Evolutionary conservation across 805 yeast species (phyloP).

Genomic region (Saturnispora zaruensis): DNA sequence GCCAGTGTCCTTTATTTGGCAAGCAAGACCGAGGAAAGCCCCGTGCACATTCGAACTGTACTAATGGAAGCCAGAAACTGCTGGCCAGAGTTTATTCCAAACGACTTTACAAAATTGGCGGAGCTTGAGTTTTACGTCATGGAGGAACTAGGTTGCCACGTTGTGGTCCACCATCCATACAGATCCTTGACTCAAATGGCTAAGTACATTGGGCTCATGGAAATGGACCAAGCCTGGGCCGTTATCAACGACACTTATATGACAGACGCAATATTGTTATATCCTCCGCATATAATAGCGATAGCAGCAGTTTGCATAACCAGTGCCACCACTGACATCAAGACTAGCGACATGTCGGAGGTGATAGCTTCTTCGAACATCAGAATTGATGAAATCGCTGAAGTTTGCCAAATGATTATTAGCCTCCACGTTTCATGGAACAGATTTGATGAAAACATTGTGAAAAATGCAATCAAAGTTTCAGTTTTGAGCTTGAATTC

Average conservation of each 20-base stretch:
- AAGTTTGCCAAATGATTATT: conserved; percentile 3
- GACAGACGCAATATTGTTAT: conserved; percentile 73
- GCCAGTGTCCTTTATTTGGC: conserved; percentile 85
- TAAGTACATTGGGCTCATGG: conserved; percentile 31
- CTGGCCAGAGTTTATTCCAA: conserved; percentile 94
- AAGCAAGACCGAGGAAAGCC: conserved; percentile 91
- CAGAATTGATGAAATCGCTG: conserved; percentile 6
- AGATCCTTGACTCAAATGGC: conserved; percentile 48
- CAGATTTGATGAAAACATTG: conserved; percentile 2
- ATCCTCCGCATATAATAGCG: conserved; percentile 87
- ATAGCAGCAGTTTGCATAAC: conserved; percentile 75
- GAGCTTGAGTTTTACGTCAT: conserved; percentile 92
- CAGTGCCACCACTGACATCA: conserved; percentile 1
- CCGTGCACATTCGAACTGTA: conserved; percentile 82
- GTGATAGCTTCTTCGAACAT: conserved; percentile 39
- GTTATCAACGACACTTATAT: conserved; percentile 82
- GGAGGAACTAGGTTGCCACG: conserved; percentile 71
- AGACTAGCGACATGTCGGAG: conserved; percentile 4
- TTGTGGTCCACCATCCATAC: conserved; percentile 73
- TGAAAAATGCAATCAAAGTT: conserved; percentile 1
- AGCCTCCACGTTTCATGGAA: conserved; percentile 3
- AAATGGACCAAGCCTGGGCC: conserved; percentile 82
- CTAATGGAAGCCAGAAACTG: conserved; percentile 76
- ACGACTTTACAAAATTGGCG: conserved; percentile 83
- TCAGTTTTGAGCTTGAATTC: background rate